phyloP scores from a whole-genome alignment of 1,139 yeast species.

The Hansenula lynferdii region DNA sequence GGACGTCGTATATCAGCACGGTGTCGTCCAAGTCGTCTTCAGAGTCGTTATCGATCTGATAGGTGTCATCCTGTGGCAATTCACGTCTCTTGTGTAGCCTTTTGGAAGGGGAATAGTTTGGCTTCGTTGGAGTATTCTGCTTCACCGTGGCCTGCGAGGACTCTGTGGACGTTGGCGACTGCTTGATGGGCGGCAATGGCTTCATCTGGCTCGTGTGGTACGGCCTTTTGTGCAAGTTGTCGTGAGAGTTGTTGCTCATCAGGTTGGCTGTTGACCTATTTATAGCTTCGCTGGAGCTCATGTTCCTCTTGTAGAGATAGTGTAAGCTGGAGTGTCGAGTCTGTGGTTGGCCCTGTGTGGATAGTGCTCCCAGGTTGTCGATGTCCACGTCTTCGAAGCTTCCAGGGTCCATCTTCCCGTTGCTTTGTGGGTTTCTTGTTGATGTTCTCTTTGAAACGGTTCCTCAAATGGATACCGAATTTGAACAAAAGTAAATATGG shows the following conservation, averaged over 20 bases:
- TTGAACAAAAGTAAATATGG: slow-evolving; percentile 3
- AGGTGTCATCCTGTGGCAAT: slow-evolving; percentile 11
- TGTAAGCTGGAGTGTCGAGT: slow-evolving; percentile 6
- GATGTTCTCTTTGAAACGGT: not conserved
- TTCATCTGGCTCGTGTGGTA: not conserved
- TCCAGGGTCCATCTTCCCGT: slow-evolving; percentile 3
- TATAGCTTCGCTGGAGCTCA: slow-evolving; percentile 8
- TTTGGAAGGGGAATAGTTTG: slow-evolving; percentile 18
- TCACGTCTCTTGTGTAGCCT: slow-evolving; percentile 8
- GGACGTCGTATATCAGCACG: slow-evolving; percentile 56
- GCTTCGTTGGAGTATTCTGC: not conserved
- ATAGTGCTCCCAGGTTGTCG: slow-evolving; percentile 5
- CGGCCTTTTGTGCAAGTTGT: slow-evolving; percentile 1
- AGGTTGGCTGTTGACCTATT: slow-evolving; percentile 12
- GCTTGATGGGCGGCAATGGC: not conserved
- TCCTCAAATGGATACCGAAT: not conserved
- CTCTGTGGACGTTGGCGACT: not conserved
- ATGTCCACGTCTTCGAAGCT: slow-evolving; percentile 17
- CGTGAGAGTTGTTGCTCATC: slow-evolving; percentile 10
- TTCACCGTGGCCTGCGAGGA: not conserved
- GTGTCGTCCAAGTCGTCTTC: slow-evolving; percentile 51
- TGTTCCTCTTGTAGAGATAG: slow-evolving; percentile 8
- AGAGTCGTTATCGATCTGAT: slow-evolving; percentile 30
- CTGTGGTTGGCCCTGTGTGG: not conserved
- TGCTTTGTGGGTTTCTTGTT: not conserved